Base-by-base conservation (phyloP, 306 rosid species). In the Betula pendula region DNA sequence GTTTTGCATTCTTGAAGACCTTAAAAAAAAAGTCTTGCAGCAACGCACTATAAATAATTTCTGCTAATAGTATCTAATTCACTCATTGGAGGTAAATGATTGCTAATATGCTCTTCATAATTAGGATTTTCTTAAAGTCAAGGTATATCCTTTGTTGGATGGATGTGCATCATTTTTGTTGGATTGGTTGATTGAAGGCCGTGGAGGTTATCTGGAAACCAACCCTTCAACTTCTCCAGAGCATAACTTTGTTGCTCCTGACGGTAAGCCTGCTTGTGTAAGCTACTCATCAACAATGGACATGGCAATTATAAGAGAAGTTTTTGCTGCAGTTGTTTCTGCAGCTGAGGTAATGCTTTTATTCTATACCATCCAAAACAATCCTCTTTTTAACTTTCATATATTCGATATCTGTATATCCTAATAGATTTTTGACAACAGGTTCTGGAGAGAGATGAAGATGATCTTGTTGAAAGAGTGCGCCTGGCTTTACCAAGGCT, bases 201-300 rank as follows among this genome's bases (percentile, higher is more conserved):
- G 14, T 31, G 87, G 84, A 31, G 95, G 88, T 78, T 88, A 68
- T 79, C 81, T 90, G 15, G 87, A 92, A 85, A 92, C 97, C 15
- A 92, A 92, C 63, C 97, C 97, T 38, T 92, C 97, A 68, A 92
- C 97, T 74, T 92, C 97, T 65, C 97, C 97, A 6, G 97, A 92
- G 62, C 97, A 92, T 78, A 59, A 53, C 82, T 91, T 91, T 71
- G 74, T 79, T 53, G 88, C 97, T 72, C 88, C 94, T 58, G 87
- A 87, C 42, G 91, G 93, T 51, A 84, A 92, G 83, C 91, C 74
- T 53, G 97, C 97, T 77, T 76, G 91, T 58, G 97, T 92, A 70
- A 88, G 93, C 86, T 81, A 81, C 81, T 92, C 95, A 52, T 68
- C 97, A 71, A 92, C 95, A 59, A 92, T 92, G 97, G 95, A 92